Evolutionary conservation across 306 rosid species (phyloP).

Genomic region (Mimosa bimucronata): DNA sequence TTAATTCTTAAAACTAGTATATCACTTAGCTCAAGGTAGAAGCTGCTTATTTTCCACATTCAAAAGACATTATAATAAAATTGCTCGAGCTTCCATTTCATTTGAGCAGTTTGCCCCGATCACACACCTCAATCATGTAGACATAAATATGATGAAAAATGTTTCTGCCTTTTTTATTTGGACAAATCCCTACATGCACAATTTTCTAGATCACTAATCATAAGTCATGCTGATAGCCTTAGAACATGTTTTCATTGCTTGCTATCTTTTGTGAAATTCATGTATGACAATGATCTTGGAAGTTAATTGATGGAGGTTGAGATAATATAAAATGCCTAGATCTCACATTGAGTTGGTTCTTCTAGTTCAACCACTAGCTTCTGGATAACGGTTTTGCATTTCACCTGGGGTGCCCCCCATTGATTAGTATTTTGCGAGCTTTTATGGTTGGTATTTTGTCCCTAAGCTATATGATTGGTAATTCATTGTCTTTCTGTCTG

Average conservation of each 20-base stretch:
- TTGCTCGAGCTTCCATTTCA: neutral
- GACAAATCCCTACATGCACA: neutral
- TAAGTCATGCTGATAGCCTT: neutral
- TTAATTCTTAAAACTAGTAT: constrained; percentile 21
- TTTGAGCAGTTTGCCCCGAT: neutral
- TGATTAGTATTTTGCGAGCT: neutral
- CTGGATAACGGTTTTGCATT: neutral
- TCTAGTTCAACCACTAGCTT: neutral
- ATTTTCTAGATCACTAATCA: neutral
- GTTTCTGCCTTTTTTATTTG: neutral
- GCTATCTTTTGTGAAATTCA: neutral
- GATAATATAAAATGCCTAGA: neutral
- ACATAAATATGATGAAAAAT: neutral
- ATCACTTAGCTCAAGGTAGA: constrained; percentile 2
- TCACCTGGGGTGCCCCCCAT: neutral
- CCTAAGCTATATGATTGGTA: neutral
- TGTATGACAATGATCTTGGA: neutral
- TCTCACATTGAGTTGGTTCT: neutral
- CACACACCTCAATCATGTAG: neutral
- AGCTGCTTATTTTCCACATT: neutral
- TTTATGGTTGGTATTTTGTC: neutral
- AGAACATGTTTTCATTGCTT: neutral
- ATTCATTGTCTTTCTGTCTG: neutral
- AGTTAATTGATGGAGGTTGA: neutral
- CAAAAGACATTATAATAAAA: neutral